phyloP scores from a whole-genome alignment of 768 basidiomycete species.

The Amanita pseudoporphyria region DNA sequence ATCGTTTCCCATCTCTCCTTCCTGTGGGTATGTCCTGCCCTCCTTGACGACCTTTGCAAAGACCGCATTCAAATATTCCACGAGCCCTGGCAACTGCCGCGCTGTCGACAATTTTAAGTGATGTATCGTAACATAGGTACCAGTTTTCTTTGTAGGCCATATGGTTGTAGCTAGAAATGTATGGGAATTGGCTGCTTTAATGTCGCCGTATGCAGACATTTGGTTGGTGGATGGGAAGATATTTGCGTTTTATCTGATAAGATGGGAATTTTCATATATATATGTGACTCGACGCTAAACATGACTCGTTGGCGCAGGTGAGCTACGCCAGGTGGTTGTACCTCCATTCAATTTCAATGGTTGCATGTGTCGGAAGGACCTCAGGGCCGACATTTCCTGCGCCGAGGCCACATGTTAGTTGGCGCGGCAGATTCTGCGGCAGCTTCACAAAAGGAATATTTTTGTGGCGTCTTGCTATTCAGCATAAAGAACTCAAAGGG shows the following conservation, averaged over 20 bases:
- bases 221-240: not conserved
- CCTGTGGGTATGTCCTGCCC: conserved; percentile 83
- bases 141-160: conserved; percentile 21
- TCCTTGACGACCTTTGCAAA: conserved; percentile 71
- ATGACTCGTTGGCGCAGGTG: no score
- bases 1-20: conserved; percentile 42
- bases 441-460: not conserved
- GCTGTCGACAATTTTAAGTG: conserved; percentile 39
- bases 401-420: no score
- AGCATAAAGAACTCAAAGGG: not conserved
- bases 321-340: no score
- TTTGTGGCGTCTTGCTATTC: no score
- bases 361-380: no score
- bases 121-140: conserved; percentile 33
- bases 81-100: conserved; percentile 34
- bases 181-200: conserved; percentile 24
- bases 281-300: no score
- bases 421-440: no score
- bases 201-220: conserved; percentile 72
- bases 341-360: no score
- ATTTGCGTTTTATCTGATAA: not conserved
- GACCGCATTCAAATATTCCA: conserved; percentile 46
- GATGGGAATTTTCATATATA: not conserved
- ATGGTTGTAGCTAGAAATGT: conserved; percentile 34
- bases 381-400: no score